Conservation (phyloP, 257 asterid species). For the Fraxinus pennsylvanica region DNA sequence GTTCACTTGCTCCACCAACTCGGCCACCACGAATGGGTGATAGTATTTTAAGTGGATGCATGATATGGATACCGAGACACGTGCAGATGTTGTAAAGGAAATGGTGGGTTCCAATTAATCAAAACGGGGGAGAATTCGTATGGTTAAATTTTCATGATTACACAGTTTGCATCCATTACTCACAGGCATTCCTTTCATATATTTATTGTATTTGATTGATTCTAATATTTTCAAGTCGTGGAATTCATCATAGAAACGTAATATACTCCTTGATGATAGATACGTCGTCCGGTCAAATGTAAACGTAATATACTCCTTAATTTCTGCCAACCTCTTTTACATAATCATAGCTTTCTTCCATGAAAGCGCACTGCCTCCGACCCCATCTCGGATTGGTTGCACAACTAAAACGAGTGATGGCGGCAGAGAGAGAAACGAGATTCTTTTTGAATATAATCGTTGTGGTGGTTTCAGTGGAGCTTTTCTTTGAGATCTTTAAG, state of each 20-base stretch:
- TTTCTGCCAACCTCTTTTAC: not conserved
- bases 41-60: no score
- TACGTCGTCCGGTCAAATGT: not conserved
- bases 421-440: not conserved
- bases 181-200: no score
- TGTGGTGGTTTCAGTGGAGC: conserved; percentile 46
- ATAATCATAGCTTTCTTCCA: not conserved
- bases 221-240: not conserved
- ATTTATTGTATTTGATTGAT: not conserved
- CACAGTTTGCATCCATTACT: no score
- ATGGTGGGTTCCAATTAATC: no score
- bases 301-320: not conserved
- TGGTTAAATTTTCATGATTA: no score
- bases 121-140: no score
- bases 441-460: conserved; percentile 27
- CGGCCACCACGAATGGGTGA: no score
- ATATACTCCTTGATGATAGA: not conserved
- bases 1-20: no score
- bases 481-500: conserved; percentile 64
- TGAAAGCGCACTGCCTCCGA: conserved; percentile 36
- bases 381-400: conserved; percentile 37
- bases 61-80: no score
- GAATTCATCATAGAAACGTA: not conserved
- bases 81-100: no score
- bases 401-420: conserved; percentile 30